Evolutionary conservation across 257 asterid species (phyloP), one percentile per base, ranked within the genome.

Genomic region (Solanum chaucha): DNA sequence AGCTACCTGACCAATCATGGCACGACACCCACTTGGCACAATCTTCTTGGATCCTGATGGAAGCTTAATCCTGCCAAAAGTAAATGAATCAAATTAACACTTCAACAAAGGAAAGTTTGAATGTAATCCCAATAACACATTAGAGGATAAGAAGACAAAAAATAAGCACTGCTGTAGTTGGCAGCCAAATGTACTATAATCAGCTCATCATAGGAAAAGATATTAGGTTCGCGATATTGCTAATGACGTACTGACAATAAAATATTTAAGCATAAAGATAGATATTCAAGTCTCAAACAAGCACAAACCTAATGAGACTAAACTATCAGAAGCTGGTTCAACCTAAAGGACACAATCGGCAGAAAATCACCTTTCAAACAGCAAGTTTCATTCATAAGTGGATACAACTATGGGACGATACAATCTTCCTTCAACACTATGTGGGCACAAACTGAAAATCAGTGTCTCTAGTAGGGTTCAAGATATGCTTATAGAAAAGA

Each of bases 1-100:
- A 2, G 98, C 97, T 73, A 95, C 97, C 89, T 95, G 97, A 8
- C 98, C 98, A 83, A 95, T 89, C 98, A 93, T 95, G n/a, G 98
- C 98, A 61, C 97, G 91, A 32, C 97, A 95, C 1, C 92, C 96
- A 87, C 98, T 94, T 6, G 95, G 96, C 5, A 95, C 94, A 19
- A 95, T 93, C 89, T 95, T 95, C 95, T 95, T 95, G 10, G 97
- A 88, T 74, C 98, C 98, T 30, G 98, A 95, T 7, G 98, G 98
- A 10, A 95, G 95, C 94, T 95, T 95, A 61, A 95, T 78, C 90
- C 96, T 94, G 87, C 46, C 72, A 82, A 80, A 15, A 81, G 85
- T 81, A 48, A 48, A 34, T 34, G 51, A 81, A 81, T 10, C 4
- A 14, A 48, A 17, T 15, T 3, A 73, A 46, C n/a, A 48, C 61